Evolutionary conservation across 352 stramenopile species (phyloP), one percentile per base, ranked within the genome.

Genomic region (Phytophthora foliorum): DNA sequence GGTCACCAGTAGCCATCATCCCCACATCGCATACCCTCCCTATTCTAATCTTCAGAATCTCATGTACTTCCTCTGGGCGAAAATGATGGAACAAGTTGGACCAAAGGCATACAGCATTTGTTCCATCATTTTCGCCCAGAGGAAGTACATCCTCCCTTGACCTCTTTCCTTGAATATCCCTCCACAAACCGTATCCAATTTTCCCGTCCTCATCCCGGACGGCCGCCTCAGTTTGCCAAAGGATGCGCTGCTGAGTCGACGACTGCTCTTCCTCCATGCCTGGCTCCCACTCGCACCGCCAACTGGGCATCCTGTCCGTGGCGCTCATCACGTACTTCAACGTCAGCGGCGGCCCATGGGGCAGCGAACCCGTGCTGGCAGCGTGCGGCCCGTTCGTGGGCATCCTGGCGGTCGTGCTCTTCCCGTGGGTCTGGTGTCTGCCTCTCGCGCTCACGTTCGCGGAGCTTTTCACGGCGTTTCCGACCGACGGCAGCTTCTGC

Each of bases 251-350:
- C 13, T 73, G 34, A 42, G 36, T 36, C 44, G 17, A 42, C 46
- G 51, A 32, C 41, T 34, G 25, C 57, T 38, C 55, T 24, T 57
- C 24, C 24, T 39, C n/a, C 42, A 91, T 90, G 83, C 80, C 81
- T 21, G 81, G 80, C 51, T 81, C 81, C 25, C 81, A 90, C 54
- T 90, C 84, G 50, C 81, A 84, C 55, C 81, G 84, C 21, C 68
- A 90, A 50, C 64, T 92, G 44, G 84, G 84, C 64, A 86, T 92
- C 72, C 44, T 87, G 42, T 85, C 78, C 36, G 80, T 92, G 13
- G 84, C 84, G 36, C 80, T 94, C 48, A 93, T 92, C 63, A 92
- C 84, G 25, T 92, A 92, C 67, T 92, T 92, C 53, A 92, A 92
- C 41, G 84, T 92, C 34, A 89, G 80, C 52, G 84, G 84, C 41